Evolutionary conservation across 345 rosid species (phyloP).

Genomic region (Gossypioides kirkii): DNA sequence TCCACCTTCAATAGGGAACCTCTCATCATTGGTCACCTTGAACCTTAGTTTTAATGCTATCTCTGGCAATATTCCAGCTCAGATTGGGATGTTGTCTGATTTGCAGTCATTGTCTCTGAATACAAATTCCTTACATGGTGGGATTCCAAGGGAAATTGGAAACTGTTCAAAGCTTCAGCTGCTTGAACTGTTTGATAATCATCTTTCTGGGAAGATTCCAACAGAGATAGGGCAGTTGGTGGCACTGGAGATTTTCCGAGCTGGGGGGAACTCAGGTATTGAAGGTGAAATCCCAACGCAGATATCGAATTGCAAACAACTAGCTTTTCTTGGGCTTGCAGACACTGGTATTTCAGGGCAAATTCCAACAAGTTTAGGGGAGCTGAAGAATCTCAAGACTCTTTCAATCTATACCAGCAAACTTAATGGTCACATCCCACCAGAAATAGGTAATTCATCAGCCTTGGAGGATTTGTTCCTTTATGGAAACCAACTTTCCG

Average conservation of each 20-base stretch:
- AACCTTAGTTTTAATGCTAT: constrained; percentile 61
- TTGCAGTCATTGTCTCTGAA: constrained; percentile 41
- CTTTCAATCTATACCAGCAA: constrained; percentile 60
- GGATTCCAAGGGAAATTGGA: constrained; percentile 45
- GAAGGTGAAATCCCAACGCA: constrained; percentile 52
- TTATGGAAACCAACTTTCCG: constrained; percentile 52
- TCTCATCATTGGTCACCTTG: constrained; percentile 42
- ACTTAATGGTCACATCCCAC: constrained; percentile 52
- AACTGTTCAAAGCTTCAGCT: constrained; percentile 44
- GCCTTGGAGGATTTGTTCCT: constrained; percentile 50
- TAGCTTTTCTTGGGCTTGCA: constrained; percentile 54
- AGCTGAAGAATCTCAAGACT: constrained; percentile 49
- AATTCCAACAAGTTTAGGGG: constrained; percentile 48
- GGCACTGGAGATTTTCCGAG: constrained; percentile 46
- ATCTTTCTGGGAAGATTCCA: constrained; percentile 53
- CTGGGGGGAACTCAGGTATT: constrained; percentile 60
- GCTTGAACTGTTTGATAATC: constrained; percentile 57
- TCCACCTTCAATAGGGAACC: constrained; percentile 43
- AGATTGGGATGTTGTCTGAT: constrained; percentile 38
- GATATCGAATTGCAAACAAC: constrained; percentile 47
- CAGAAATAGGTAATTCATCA: constrained; percentile 50
- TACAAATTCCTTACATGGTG: constrained; percentile 39
- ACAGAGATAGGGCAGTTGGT: constrained; percentile 38
- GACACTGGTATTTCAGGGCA: constrained; percentile 60
- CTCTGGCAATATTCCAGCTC: constrained; percentile 46